Evolutionary conservation across 2,329 filamentous ascomycete species (phyloP), one percentile per base, ranked within the genome.

Genomic region (Trichoderma sp.): DNA sequence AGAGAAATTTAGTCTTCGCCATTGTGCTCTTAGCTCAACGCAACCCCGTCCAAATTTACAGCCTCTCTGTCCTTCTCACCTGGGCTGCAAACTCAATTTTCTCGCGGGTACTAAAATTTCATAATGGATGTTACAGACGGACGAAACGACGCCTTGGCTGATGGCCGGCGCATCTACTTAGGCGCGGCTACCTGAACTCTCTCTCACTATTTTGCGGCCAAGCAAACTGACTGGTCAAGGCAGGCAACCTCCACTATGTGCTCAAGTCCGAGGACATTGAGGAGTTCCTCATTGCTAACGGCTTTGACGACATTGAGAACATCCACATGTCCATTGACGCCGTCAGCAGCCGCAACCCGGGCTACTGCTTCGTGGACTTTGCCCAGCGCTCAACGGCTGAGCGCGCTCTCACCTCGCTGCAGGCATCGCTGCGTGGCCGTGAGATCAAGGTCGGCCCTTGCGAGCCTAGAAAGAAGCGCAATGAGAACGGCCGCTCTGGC

Each of bases 281-380:
- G 75, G 82, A 88, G 61, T 83, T 82, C 24, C 79, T 91, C 33
- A 80, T 83, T 31, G 79, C 82, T 35, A 73, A 75, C 24, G 78
- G 76, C n/a, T 81, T 84, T 19, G 76, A 71, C 3, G 72, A 77
- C 16, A 79, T 79, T 68, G 83, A 86, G 72, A 86, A 87, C 58
- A 86, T 92, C 72, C 88, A 91, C 76, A 90, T 93, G 73, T 89
- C 89, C 0, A 84, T 91, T 65, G 90, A 93, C 74, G 86, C 89
- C 1, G 87, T 91, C 77, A 90, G 86, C 35, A 87, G 85, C 52
- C 84, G 90, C 56, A 93, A 92, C 76, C 90, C 90, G 0, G 90
- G 89, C 47, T 92, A 92, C 80, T 93, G 90, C 80, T 93, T 93
- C 73, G 87, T 92, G 57, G 90, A 93, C 74, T 87, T 93, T 69